phyloP scores from a whole-genome alignment of 768 basidiomycete species.

The Mycena galericulata region DNA sequence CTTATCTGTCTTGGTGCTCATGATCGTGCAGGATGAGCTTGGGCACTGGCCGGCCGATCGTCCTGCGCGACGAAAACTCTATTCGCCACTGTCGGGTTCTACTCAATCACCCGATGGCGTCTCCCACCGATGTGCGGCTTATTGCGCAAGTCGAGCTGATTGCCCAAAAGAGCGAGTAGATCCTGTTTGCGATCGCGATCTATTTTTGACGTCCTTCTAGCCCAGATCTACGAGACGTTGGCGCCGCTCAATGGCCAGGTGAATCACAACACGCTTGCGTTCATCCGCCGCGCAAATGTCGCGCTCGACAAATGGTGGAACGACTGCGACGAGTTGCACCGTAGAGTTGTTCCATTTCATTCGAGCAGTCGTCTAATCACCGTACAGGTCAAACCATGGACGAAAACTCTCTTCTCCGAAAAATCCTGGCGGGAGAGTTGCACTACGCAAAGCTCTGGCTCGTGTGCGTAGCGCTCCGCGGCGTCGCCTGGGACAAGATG shows the following conservation, averaged over 20 bases:
- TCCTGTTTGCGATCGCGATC: background rate
- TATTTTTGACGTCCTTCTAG: conserved; percentile 52
- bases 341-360: conserved; percentile 52
- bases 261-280: conserved; percentile 85
- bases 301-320: conserved; percentile 93
- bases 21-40: conserved; percentile 78
- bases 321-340: conserved; percentile 88
- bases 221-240: conserved; percentile 93
- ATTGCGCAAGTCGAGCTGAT: conserved; percentile 92
- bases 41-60: conserved; percentile 90
- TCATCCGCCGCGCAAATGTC: conserved; percentile 87
- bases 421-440: conserved; percentile 88
- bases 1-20: conserved; percentile 12
- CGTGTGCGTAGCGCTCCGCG: conserved; percentile 91
- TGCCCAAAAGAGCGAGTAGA: conserved; percentile 83
- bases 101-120: conserved; percentile 87
- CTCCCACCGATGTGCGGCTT: conserved; percentile 90
- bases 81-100: conserved; percentile 88
- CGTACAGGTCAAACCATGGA: conserved; percentile 79
- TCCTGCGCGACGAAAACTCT: conserved; percentile 89
- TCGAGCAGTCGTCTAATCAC: conserved; percentile 12
- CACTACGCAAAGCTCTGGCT: conserved; percentile 97
- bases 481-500: conserved; percentile 96
- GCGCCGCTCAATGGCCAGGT: conserved; percentile 89
- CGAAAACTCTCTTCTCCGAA: conserved; percentile 86